Evolutionary conservation across 225 moss, liverwort and hornwort species (phyloP), one percentile per base, ranked within the genome.

Genomic region (Lunularia cruciata): DNA sequence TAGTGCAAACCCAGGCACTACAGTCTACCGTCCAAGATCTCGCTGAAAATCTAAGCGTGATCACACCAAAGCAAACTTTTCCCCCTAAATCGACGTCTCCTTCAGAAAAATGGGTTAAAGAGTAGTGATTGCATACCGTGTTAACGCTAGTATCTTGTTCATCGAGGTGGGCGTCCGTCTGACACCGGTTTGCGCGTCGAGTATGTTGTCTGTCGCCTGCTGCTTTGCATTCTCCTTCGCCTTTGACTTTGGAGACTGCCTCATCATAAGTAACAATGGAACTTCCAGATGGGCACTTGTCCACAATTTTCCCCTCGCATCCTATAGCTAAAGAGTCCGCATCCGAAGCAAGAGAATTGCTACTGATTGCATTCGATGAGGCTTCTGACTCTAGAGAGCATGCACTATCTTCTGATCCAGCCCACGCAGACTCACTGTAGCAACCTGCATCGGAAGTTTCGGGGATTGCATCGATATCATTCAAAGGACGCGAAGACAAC

Each of bases 191-290:
- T 25, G 35, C 45, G 6, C 58, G 73, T 22, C 69, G 37, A 14
- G 19, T 30, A 3, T 27, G 12, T 36, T 55, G 42, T 56, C 60
- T 76, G 11, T 70, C 63, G 8, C 45, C 32, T 4, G 81, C 65
- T n/a, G 71, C 42, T 34, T 77, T 77, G 15, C 70, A 73, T 2
- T 73, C 77, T 20, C 72, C 72, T 28, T 35, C 73, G 20, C 48
- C 71, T 0, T 23, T 47, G 39, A 78, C 13, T 75, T 78, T 78
- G 12, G 81, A 74, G 10, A 75, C 57, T 32, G 68, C 74, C 62
- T 75, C 78, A 47, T 80, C 80, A 30, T 68, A 82, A 1, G 82
- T 82, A 28, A 82, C 77, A 42, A 82, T 78, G 36, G 82, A 82
- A 5, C 71, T 57, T 18, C 77, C 82, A 0, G 82, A 82, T 8